Evolutionary conservation across 495 filamentous ascomycete genomes (phyloP), one percentile per base, ranked within the genome.

Genomic region (Xylaria longipes): DNA sequence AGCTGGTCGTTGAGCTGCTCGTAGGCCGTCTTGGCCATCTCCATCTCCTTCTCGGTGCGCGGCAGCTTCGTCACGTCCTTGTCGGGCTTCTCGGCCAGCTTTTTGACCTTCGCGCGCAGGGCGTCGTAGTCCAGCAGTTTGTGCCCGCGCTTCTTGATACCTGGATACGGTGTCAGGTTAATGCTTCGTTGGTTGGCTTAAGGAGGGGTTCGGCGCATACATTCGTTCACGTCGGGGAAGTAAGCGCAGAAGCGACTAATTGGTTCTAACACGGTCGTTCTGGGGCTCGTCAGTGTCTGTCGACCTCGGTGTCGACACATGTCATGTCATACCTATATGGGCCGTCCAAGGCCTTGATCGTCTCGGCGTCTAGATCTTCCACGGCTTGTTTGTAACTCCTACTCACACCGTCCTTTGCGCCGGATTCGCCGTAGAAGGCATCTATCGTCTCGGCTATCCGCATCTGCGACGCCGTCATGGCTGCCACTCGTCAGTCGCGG

Each of bases 391-490:
- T 99, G 83, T 99, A 99, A 78, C 93, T 95, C 75, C 95, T 86
- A 82, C 92, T 95, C 65, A 99, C 96, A 37, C 96, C 96, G 78
- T 99, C 96, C 72, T 91, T 92, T 46, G 97, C 92, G 39, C 97
- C 97, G 0, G 95, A 93, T 71, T 99, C 96, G 35, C 96, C 96
- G 83, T 99, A 99, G 82, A 99, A 99, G 20, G 96, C 97, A 80
- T 99, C 96, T 81, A 99, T 99, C 14, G 96, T 99, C 80, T 99
- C 96, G 50, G 96, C 96, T 79, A 99, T 99, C 71, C 97, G 92
- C 96, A 99, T 98, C 80, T 99, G 96, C 45, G 95, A 98, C 3
- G 96, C 95, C 35, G 96, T 99, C 96, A 99, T 99, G 46, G 96
- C 96, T 97, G 62, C 11, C 17, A 62, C 41, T 37, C 27, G 31